Percentiles rank a stretch among this genome's conserved stretches.
Evolutionary conservation across 2,329 filamentous ascomycete genomes (phyloP).

Genomic region (Aureobasidium subglaciale): DNA sequence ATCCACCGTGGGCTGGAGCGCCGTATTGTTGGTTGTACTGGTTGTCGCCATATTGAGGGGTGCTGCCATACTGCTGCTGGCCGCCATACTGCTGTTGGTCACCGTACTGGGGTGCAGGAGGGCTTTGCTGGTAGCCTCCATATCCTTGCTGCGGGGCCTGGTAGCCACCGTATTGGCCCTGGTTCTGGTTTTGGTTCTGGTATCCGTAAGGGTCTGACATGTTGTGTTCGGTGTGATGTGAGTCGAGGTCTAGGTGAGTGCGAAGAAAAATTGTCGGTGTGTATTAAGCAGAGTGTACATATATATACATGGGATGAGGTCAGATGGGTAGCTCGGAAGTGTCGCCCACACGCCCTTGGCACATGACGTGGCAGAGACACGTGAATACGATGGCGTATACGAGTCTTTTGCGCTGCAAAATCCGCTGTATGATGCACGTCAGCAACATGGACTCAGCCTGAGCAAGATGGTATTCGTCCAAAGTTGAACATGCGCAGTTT

Average conservation of each 20-base stretch:
- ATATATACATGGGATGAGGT: background rate
- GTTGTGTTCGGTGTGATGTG: constrained; percentile 15
- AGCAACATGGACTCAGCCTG: background rate
- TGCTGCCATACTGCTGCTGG: constrained; percentile 23
- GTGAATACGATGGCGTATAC: background rate
- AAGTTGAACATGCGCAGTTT: background rate
- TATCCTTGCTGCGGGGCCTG: constrained; percentile 15
- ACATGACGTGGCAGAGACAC: background rate
- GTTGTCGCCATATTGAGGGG: constrained; percentile 22
- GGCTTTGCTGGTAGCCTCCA: constrained; percentile 18
- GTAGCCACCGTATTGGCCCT: constrained; percentile 7
- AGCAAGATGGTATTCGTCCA: background rate
- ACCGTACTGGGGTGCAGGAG: constrained; percentile 16
- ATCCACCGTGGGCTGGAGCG: constrained; percentile 42
- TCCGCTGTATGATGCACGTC: background rate
- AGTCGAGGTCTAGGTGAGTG: background rate
- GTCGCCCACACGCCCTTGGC: constrained; percentile 2
- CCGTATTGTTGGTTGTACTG: constrained; percentile 22
- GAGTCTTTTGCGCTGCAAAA: background rate
- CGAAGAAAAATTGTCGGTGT: background rate
- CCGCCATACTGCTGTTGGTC: constrained; percentile 18
- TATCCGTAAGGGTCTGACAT: constrained; percentile 50
- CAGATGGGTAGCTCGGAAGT: constrained; percentile 4
- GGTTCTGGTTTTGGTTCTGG: constrained; percentile 26
- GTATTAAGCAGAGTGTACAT: background rate